These are phyloP conservation scores for Hippophae rhamnoides DNA, from an alignment of 306 rosid species.

Conservation along the genomic window DNA sequence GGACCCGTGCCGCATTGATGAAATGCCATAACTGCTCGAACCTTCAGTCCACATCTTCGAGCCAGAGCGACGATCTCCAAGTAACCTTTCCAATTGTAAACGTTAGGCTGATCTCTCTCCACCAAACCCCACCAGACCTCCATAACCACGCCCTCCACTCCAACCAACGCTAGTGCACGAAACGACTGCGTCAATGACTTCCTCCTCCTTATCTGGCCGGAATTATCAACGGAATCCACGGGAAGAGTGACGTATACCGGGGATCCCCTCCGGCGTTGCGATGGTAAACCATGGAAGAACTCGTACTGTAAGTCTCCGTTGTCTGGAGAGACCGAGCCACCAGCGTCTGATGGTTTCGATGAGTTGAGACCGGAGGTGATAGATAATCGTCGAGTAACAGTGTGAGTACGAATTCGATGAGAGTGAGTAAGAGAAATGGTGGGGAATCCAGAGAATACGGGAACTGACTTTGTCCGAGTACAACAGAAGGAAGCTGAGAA, in stretches of 20 bases:
- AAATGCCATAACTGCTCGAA: constrained; percentile 72
- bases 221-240: constrained; percentile 26
- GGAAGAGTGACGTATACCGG: constrained; percentile 74
- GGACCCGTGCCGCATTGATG: constrained; percentile 53
- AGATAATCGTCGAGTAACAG: constrained; percentile 21
- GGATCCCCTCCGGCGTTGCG: constrained; percentile 47
- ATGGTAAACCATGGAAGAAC: constrained; percentile 50
- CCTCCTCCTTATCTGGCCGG: constrained; percentile 33
- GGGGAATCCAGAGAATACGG: constrained; percentile 30
- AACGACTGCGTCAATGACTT: constrained; percentile 42
- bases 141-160: constrained; percentile 79
- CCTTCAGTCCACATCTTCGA: constrained; percentile 51
- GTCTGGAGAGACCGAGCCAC: constrained; percentile 54
- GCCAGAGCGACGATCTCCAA: constrained; percentile 53
- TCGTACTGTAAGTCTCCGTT: constrained; percentile 52
- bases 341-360: constrained; percentile 46
- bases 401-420: constrained; percentile 27
- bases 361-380: constrained; percentile 45
- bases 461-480: constrained; percentile 18
- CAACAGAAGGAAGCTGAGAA: constrained; percentile 53
- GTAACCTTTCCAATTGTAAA: constrained; percentile 74
- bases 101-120: constrained; percentile 61
- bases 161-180: constrained; percentile 52
- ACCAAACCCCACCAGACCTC: constrained; percentile 97
- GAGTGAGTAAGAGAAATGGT: constrained; percentile 27